Percentiles rank a stretch among this genome's conserved stretches.
These are phyloP conservation scores for Colletotrichum siamense DNA, from an alignment of 2,329 filamentous ascomycete genomes.

Conservation along the genomic window DNA sequence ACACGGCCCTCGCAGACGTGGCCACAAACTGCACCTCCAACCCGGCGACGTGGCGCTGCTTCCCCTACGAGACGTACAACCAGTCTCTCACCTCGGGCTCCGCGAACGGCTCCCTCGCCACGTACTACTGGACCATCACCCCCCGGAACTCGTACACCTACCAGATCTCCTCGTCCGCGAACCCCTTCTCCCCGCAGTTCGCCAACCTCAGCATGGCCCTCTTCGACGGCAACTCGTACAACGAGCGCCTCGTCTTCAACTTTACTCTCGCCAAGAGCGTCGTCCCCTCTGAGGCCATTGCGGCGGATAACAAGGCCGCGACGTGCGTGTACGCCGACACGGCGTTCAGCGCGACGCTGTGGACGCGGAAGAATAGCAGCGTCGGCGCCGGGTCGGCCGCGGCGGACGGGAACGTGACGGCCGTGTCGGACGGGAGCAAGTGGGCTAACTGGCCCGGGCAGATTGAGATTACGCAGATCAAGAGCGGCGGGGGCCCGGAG, in stretches of 20 bases:
- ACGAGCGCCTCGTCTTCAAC: constrained; percentile 65
- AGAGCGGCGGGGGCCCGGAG: constrained; percentile 54
- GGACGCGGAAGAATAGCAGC: constrained; percentile 51
- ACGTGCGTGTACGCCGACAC: constrained; percentile 66
- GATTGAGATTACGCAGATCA: constrained; percentile 59
- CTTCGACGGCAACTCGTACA: constrained; percentile 48
- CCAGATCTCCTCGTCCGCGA: constrained; percentile 59
- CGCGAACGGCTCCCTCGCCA: constrained; percentile 53
- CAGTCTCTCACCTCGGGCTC: constrained; percentile 35
- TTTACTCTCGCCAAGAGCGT: constrained; percentile 58
- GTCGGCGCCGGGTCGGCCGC: constrained; percentile 2
- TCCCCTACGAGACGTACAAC: constrained; percentile 57
- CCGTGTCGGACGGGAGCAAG: constrained; percentile 24
- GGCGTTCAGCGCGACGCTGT: constrained; percentile 61
- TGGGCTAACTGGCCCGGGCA: constrained; percentile 62
- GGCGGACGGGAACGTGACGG: constrained; percentile 5
- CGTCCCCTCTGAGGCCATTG: constrained; percentile 49
- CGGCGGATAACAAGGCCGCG: constrained; percentile 46
- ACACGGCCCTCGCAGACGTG: constrained; percentile 60
- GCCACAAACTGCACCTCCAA: constrained; percentile 64
- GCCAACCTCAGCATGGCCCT: constrained; percentile 54
- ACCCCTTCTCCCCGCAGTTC: constrained; percentile 64
- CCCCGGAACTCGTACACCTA: constrained; percentile 44
- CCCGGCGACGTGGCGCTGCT: constrained; percentile 66
- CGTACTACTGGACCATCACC: constrained; percentile 68